A percentile compares a stretch with the other conserved stretches of the same genome.
These are phyloP conservation scores for Spathaspora sp. DNA, from an alignment of 1,139 yeast species.

Conservation along the genomic window DNA sequence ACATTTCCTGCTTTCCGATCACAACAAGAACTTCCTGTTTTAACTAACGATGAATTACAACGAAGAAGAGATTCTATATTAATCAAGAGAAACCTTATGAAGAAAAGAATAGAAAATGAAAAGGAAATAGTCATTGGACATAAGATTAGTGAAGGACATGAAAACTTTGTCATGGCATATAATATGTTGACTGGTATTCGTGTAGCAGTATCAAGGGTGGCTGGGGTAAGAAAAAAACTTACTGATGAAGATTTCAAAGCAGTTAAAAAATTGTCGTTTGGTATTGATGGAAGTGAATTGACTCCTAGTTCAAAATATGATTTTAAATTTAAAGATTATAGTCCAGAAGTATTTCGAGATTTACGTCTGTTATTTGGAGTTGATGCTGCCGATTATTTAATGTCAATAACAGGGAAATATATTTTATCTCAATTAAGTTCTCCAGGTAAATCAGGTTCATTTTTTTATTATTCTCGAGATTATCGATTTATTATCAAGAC, in stretches of 20 bases:
- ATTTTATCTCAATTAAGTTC: conserved; percentile 90
- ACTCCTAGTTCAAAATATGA: conserved; percentile 94
- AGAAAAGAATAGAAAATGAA: conserved; percentile 28
- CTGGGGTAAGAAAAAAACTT: conserved; percentile 78
- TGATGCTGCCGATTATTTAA: conserved; percentile 93
- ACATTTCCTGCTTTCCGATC: conserved; percentile 18
- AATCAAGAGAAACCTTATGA: conserved; percentile 37
- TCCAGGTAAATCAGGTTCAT: conserved; percentile 96
- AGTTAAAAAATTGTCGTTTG: conserved; percentile 80
- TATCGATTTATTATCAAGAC: conserved; percentile 94
- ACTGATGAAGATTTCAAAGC: conserved; percentile 67
- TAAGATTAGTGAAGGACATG: conserved; percentile 88
- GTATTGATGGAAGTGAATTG: conserved; percentile 81
- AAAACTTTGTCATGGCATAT: conserved; percentile 90
- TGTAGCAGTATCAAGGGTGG: conserved; percentile 89
- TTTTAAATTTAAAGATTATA: conserved; percentile 94
- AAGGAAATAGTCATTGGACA: conserved; percentile 70
- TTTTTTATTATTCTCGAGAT: conserved; percentile 92
- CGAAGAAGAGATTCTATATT: conserved; percentile 44
- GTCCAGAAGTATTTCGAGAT: conserved; percentile 92
- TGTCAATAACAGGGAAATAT: conserved; percentile 89
- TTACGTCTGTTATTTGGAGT: conserved; percentile 75
- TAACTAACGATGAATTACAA: conserved; percentile 30
- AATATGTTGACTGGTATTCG: conserved; percentile 97
- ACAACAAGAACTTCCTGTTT: conserved; percentile 6